A percentile compares a stretch with the other conserved stretches of the same genome.
Evolutionary conservation across 2,329 filamentous ascomycete genomes (phyloP).

Genomic region (Colletotrichum tropicale): DNA sequence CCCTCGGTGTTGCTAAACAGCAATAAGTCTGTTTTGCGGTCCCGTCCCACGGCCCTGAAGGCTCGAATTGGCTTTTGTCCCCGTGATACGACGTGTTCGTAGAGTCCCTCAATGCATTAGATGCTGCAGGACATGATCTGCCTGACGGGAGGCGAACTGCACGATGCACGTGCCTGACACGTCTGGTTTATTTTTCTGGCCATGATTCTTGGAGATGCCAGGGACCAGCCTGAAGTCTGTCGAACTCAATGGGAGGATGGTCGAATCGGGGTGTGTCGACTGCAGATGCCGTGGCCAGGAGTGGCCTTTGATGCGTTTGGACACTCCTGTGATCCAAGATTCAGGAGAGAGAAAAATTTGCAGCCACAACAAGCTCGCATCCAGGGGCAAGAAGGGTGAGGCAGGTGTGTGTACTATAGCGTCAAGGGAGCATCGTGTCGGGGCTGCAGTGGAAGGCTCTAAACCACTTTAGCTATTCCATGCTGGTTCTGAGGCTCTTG

Average conservation of each 20-base stretch:
- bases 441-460: not conserved
- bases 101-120: not conserved
- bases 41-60: not conserved
- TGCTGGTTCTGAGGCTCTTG: not conserved
- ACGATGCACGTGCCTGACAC: not conserved
- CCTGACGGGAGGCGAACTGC: constrained; percentile 3
- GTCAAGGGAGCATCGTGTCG: not conserved
- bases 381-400: not conserved
- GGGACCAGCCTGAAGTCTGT: not conserved
- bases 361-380: not conserved
- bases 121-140: not conserved
- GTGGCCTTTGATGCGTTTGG: not conserved
- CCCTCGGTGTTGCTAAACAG: not conserved
- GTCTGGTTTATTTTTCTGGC: not conserved
- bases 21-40: constrained; percentile 8
- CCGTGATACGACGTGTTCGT: not conserved
- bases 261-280: not conserved
- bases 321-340: not conserved
- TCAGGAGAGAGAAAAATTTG: not conserved
- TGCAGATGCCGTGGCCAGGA: not conserved
- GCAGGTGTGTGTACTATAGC: not conserved
- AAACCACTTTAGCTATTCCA: not conserved
- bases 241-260: not conserved
- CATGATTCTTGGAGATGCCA: not conserved
- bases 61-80: not conserved